phyloP scores from a whole-genome alignment of 306 rosid species.

The Cucurbita ficifolia region DNA sequence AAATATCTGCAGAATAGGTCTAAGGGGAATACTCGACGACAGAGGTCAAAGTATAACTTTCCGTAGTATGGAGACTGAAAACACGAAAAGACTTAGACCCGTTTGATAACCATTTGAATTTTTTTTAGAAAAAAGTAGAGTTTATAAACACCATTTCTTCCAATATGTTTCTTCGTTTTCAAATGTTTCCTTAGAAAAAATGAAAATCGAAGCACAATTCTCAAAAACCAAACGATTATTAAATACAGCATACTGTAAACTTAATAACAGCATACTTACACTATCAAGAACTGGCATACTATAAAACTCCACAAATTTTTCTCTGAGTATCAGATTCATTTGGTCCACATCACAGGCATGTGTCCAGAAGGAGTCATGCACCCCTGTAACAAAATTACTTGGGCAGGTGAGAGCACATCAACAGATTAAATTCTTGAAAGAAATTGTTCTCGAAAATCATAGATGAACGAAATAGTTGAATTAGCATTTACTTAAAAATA shows the following conservation, averaged over 20 bases:
- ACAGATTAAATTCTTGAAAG: neutral
- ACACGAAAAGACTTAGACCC: neutral
- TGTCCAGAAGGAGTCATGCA: slow-evolving; percentile 87
- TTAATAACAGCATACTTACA: slow-evolving; percentile 17
- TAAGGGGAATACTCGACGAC: neutral
- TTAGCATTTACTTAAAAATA: neutral
- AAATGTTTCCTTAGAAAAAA: no score
- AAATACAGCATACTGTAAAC: neutral
- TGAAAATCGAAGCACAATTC: no score
- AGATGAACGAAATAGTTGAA: neutral
- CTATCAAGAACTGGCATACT: slow-evolving; percentile 51
- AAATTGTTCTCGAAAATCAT: neutral
- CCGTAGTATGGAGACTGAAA: neutral
- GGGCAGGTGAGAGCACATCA: neutral
- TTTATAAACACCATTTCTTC: no score
- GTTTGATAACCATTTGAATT: no score
- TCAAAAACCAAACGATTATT: no score
- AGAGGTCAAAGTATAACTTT: neutral
- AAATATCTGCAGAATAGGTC: neutral
- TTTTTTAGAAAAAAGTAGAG: no score
- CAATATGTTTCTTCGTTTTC: no score
- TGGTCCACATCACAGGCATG: slow-evolving; percentile 68
- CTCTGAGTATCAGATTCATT: slow-evolving; percentile 60
- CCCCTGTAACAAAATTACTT: slow-evolving; percentile 39
- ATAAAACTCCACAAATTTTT: slow-evolving; percentile 72